Percentiles rank a stretch among this genome's conserved stretches.
Evolutionary conservation across 192 early-diverging fungal genomes (phyloP).

Genomic region (Coemansia sp.): DNA sequence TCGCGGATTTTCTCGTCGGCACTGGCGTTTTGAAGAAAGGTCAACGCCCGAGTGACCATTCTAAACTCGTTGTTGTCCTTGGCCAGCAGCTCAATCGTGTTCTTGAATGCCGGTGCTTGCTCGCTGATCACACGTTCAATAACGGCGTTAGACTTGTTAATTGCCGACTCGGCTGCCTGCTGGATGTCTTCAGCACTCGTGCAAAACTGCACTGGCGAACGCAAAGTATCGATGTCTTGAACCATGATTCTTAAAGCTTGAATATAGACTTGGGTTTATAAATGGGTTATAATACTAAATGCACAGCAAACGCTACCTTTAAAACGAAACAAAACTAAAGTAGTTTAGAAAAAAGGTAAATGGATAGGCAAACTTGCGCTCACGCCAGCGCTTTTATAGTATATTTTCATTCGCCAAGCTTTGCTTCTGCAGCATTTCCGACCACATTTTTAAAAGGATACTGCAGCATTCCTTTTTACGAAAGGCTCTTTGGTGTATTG

Average conservation of each 20-base stretch:
- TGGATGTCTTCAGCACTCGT: neutral
- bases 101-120: slow-evolving; percentile 6
- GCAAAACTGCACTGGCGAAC: neutral
- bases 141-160: neutral
- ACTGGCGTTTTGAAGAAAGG: slow-evolving; percentile 33
- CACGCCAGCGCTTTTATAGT: neutral
- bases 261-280: neutral
- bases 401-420: too few relatives aligned
- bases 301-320: too few relatives aligned
- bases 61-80: neutral
- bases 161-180: neutral
- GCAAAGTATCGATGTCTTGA: neutral
- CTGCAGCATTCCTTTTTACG: neutral
- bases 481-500: neutral
- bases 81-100: slow-evolving; percentile 10
- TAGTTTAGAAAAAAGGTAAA: neutral
- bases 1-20: slow-evolving; percentile 59
- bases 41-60: neutral
- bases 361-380: neutral
- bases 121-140: neutral
- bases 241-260: neutral
- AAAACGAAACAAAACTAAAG: neutral
- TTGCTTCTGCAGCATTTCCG: neutral
- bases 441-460: neutral
- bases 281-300: neutral